Conservation (phyloP, 768 basidiomycete species). For the Suillus weaverae region DNA sequence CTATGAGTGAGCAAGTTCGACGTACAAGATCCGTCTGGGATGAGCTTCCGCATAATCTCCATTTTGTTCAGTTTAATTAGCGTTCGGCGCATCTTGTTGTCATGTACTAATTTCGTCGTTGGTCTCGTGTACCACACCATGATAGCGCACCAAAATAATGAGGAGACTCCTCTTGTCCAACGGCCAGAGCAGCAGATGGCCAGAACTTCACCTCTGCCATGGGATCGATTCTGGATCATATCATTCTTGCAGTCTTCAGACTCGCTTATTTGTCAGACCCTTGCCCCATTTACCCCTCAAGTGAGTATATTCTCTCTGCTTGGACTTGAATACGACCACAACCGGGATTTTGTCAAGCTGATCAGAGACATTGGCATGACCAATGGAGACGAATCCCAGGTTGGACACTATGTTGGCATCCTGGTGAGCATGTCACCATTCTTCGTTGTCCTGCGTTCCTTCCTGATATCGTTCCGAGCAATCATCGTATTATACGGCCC, state of each 20-base stretch:
- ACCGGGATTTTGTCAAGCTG: slow-evolving; percentile 1
- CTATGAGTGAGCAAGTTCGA: too few relatives aligned
- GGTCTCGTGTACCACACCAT: too few relatives aligned
- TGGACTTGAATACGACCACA: background rate
- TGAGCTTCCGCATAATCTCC: too few relatives aligned
- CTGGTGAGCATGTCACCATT: slow-evolving; percentile 26
- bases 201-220: slow-evolving; percentile 52
- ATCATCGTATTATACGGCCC: slow-evolving; percentile 44
- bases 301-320: slow-evolving; percentile 31
- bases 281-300: slow-evolving; percentile 69
- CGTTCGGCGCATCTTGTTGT: too few relatives aligned
- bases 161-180: slow-evolving; percentile 55
- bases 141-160: slow-evolving; percentile 34
- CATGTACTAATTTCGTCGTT: too few relatives aligned
- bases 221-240: slow-evolving; percentile 61
- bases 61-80: too few relatives aligned
- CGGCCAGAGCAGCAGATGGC: slow-evolving; percentile 14
- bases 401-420: slow-evolving; percentile 45
- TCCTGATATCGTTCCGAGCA: slow-evolving; percentile 26
- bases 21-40: too few relatives aligned
- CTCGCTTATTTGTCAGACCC: slow-evolving; percentile 67
- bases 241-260: slow-evolving; percentile 70
- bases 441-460: background rate
- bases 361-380: slow-evolving; percentile 27
- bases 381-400: slow-evolving; percentile 38